Evolutionary conservation across 176 grass and related monocot genomes (phyloP).

Genomic region (Saccharum officinarum): DNA sequence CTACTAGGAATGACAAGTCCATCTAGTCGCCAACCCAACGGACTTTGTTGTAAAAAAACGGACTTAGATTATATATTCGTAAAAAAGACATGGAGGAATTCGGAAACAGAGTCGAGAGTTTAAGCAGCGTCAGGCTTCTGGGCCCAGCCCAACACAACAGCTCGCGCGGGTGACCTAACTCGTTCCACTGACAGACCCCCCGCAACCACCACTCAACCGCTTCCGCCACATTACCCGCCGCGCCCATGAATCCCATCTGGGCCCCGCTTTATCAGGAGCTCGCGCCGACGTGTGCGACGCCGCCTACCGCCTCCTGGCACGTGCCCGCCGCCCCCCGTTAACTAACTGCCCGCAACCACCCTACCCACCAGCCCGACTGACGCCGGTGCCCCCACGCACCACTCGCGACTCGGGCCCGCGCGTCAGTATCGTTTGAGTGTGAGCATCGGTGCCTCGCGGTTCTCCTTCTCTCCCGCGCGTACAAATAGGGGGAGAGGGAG

Average conservation of each 20-base stretch:
- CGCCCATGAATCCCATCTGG: background rate
- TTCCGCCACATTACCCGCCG: slow-evolving; percentile 34
- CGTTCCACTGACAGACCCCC: slow-evolving; percentile 1
- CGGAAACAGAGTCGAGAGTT: background rate
- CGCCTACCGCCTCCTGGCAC: slow-evolving; percentile 48
- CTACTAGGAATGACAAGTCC: no score
- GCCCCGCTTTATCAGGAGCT: slow-evolving; percentile 35
- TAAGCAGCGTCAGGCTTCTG: background rate
- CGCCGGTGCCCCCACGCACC: background rate
- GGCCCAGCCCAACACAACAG: background rate
- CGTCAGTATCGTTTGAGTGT: background rate
- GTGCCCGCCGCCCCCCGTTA: slow-evolving; percentile 34
- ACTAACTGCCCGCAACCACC: slow-evolving; percentile 16
- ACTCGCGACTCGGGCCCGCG: rapidly evolving
- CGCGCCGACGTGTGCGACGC: slow-evolving; percentile 25
- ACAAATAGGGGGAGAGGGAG: slow-evolving; percentile 16
- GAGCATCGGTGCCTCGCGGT: background rate
- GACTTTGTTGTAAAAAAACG: no score
- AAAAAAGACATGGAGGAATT: background rate
- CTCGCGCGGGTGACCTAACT: slow-evolving; percentile 39
- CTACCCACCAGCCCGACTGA: background rate
- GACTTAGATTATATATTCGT: no score
- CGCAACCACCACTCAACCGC: slow-evolving; percentile 44
- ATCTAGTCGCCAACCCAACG: no score
- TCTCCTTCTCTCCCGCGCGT: background rate